These are phyloP conservation scores for Yamadazyma oceani DNA, from an alignment of 1,139 yeast species.

Conservation along the genomic window DNA sequence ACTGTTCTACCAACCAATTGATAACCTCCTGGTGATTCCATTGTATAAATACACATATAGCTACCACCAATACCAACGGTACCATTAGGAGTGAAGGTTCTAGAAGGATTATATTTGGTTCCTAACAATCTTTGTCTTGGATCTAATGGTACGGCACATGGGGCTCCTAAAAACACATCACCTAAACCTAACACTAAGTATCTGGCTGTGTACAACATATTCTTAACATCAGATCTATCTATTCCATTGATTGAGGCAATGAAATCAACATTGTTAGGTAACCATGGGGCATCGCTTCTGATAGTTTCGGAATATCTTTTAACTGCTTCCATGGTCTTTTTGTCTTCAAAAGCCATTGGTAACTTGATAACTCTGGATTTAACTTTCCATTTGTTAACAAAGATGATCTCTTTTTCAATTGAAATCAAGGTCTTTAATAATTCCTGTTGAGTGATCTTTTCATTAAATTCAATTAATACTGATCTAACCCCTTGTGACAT, in stretches of 20 bases:
- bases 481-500: constrained; percentile 98
- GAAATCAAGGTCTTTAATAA: constrained; percentile 65
- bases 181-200: constrained; percentile 93
- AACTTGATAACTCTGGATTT: constrained; percentile 77
- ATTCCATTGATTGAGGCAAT: constrained; percentile 85
- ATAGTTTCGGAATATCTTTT: constrained; percentile 90
- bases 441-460: constrained; percentile 57
- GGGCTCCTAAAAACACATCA: constrained; percentile 96
- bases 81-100: constrained; percentile 95
- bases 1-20: constrained; percentile 95
- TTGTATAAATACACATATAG: constrained; percentile 97
- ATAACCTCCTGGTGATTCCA: constrained; percentile 99
- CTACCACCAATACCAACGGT: constrained; percentile 97
- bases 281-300: constrained; percentile 92
- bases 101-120: constrained; percentile 91
- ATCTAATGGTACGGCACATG: constrained; percentile 97
- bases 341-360: constrained; percentile 97
- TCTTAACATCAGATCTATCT: constrained; percentile 70
- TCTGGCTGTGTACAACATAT: constrained; percentile 83
- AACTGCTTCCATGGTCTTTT: constrained; percentile 84
- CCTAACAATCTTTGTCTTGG: constrained; percentile 94
- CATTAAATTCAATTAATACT: constrained; percentile 81
- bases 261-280: constrained; percentile 96
- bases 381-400: constrained; percentile 80
- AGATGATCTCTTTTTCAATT: constrained; percentile 71